Conservation (phyloP, 352 stramenopile genomes). For the Phytophthora pini region DNA sequence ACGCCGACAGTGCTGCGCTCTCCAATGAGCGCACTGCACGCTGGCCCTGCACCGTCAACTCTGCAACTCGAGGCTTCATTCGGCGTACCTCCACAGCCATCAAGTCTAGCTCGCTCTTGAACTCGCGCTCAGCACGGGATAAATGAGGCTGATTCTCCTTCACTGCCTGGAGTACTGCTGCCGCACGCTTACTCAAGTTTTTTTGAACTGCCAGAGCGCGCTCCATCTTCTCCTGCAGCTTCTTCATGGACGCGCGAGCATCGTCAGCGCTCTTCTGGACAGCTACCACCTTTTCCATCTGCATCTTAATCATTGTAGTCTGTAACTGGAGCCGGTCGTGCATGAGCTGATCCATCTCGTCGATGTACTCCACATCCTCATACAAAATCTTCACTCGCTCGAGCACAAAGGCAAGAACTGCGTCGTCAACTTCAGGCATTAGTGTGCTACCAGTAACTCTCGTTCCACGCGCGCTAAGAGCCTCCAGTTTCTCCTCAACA, state of each 20-base stretch:
- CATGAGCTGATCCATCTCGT: slow-evolving; percentile 75
- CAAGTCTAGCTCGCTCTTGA: slow-evolving; percentile 72
- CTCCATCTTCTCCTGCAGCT: slow-evolving; percentile 63
- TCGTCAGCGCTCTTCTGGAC: slow-evolving; percentile 49
- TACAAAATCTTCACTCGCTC: slow-evolving; percentile 79
- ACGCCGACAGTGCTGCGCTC: slow-evolving; percentile 35
- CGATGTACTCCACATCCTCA: slow-evolving; percentile 80
- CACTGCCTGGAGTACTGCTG: slow-evolving; percentile 75
- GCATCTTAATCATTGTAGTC: slow-evolving; percentile 62
- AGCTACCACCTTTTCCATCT: slow-evolving; percentile 47
- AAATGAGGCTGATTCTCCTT: slow-evolving; percentile 86
- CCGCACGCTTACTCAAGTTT: slow-evolving; percentile 79
- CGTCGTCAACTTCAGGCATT: slow-evolving; percentile 71
- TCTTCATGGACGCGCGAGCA: slow-evolving; percentile 43
- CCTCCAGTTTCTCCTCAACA: slow-evolving; percentile 67
- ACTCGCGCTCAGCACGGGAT: slow-evolving; percentile 76
- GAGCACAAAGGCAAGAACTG: slow-evolving; percentile 75
- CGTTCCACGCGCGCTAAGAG: slow-evolving; percentile 57
- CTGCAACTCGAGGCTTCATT: slow-evolving; percentile 73
- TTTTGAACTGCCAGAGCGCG: slow-evolving; percentile 70
- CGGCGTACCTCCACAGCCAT: slow-evolving; percentile 68
- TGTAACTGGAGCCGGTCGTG: slow-evolving; percentile 65
- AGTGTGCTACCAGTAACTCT: slow-evolving; percentile 71
- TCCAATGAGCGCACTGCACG: slow-evolving; percentile 63
- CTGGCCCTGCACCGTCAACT: slow-evolving; percentile 73